These are phyloP conservation scores for Globisporangium viniferum DNA, from an alignment of 352 stramenopile genomes.

Conservation along the genomic window DNA sequence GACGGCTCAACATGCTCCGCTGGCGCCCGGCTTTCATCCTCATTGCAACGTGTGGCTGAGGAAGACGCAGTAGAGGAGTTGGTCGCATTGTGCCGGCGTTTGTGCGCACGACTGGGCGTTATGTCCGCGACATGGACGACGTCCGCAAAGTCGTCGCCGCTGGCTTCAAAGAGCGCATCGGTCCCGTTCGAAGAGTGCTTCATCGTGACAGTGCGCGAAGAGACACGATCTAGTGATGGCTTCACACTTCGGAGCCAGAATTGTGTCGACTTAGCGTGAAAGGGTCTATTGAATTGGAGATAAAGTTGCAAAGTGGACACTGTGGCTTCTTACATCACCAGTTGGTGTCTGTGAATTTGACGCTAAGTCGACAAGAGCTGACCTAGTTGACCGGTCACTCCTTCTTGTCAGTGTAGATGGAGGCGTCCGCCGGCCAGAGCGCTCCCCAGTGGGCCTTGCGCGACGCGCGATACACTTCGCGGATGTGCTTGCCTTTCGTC, in stretches of 20 bases:
- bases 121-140: background rate
- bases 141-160: background rate
- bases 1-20: background rate
- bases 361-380: background rate
- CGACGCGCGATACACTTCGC: slow-evolving; percentile 78
- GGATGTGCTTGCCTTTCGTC: slow-evolving; percentile 68
- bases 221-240: slow-evolving; percentile 4
- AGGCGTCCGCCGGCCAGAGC: slow-evolving; percentile 64
- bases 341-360: background rate
- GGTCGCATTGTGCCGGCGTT: background rate
- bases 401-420: slow-evolving; percentile 54
- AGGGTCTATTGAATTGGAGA: background rate
- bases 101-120: background rate
- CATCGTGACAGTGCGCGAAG: slow-evolving; percentile 3
- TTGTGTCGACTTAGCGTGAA: background rate
- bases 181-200: background rate
- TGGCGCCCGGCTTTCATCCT: background rate
- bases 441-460: slow-evolving; percentile 83
- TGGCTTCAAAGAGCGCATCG: background rate
- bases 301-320: background rate
- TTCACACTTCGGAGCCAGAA: background rate
- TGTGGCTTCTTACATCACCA: background rate
- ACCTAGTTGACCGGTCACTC: slow-evolving; percentile 2
- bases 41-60: background rate
- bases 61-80: background rate